Evolutionary conservation across 306 rosid genomes (phyloP), one percentile per base, ranked within the genome.

Genomic region (Glycine soja): DNA sequence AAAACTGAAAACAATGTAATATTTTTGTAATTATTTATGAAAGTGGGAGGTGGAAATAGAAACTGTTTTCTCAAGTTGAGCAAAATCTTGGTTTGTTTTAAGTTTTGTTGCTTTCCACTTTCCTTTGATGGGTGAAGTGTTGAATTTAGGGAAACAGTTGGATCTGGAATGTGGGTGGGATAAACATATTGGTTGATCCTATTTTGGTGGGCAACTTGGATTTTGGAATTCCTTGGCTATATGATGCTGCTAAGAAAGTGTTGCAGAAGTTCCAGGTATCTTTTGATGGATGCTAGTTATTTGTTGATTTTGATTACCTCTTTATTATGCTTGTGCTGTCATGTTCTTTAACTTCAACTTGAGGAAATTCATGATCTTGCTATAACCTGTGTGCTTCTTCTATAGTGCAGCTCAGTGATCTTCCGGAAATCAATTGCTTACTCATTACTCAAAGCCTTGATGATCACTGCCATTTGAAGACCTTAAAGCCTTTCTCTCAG

Each of bases 391-490:
- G 8, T 78, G 81, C 62, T 74, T 67, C 24, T 32, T 56, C 61
- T 81, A 79, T 87, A 79, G 81, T 89, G 93, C 97, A 95, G 98
- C 88, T 95, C 69, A 84, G 75, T 81, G 98, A 95, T 86, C 92
- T 93, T 89, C 99, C 98, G 10, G 94, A 91, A 80, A 86, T 95
- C 7, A 92, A 89, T 88, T 91, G 91, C 82, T 16, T 93, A 36
- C 89, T 95, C 52, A 93, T 93, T 63, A 95, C 99, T 9, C 98
- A 93, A 90, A 95, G 97, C 85, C 94, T 93, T 62, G 99, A 95
- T 86, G 97, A 95, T 85, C 99, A 93, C 86, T 95, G 97, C 86
- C 99, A 95, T 88, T 86, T 95, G 94, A 93, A 91, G 86, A 95
- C 94, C 65, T 80, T 95, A 68, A 90, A 75, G 71, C 95, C 94